Conservation (phyloP, 352 stramenopile genomes). For the Aphanomyces euteiches region DNA sequence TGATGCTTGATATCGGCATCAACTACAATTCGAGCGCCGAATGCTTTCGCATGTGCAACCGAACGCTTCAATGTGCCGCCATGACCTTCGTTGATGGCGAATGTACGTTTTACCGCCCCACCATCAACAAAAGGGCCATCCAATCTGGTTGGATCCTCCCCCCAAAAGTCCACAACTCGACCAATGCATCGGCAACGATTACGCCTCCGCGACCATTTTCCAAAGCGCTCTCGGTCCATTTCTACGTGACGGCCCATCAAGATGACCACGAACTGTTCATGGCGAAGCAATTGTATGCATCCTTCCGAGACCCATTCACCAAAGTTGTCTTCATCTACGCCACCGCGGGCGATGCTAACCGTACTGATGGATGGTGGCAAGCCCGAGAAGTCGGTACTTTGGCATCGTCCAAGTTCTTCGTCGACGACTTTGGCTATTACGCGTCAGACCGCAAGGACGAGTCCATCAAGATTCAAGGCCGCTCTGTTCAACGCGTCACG, state of each 20-base stretch:
- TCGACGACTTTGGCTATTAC: conserved; percentile 8
- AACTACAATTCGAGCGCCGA: not conserved
- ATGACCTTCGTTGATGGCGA: not conserved
- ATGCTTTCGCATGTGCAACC: conserved; percentile 10
- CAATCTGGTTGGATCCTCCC: not conserved
- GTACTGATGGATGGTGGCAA: conserved; percentile 24
- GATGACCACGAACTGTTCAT: conserved; percentile 30
- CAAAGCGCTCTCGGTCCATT: not conserved
- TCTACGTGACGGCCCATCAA: conserved; percentile 27
- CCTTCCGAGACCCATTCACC: not conserved
- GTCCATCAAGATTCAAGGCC: not conserved
- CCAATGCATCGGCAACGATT: not conserved
- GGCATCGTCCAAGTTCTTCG: not conserved
- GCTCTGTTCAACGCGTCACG: not conserved
- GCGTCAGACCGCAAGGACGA: not conserved
- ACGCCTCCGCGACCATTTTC: not conserved
- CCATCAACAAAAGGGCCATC: not conserved
- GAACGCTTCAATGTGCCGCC: not conserved
- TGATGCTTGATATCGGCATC: not conserved
- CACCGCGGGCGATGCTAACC: conserved; percentile 24
- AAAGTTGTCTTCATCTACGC: conserved; percentile 30
- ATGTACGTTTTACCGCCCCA: not conserved
- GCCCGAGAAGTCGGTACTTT: conserved; percentile 15
- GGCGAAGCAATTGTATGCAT: not conserved
- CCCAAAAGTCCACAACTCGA: not conserved